Evolutionary conservation across 2,329 filamentous ascomycete genomes (phyloP).

Genomic region (Lecanosticta acicola): DNA sequence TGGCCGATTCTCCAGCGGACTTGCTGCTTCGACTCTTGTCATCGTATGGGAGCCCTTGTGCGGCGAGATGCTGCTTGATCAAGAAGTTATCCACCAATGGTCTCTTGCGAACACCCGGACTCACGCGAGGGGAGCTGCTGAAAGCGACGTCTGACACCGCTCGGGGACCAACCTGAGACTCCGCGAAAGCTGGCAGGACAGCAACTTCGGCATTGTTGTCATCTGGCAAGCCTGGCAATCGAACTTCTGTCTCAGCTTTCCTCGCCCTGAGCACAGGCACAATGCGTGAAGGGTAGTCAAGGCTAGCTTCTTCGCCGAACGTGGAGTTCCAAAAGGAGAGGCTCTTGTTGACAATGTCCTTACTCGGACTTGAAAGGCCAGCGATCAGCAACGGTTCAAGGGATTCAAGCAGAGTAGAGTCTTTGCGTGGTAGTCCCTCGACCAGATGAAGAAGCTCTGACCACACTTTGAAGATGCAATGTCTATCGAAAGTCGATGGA

Average conservation of each 20-base stretch:
- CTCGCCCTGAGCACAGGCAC: constrained; percentile 58
- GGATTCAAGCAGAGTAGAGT: constrained; percentile 51
- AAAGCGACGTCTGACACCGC: not conserved
- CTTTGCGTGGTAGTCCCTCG: constrained; percentile 53
- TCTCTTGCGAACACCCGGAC: not conserved
- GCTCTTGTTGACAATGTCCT: constrained; percentile 46
- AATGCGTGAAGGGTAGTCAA: constrained; percentile 62
- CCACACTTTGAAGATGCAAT: constrained; percentile 32
- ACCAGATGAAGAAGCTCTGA: constrained; percentile 47
- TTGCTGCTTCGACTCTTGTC: not conserved
- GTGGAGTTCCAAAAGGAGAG: constrained; percentile 64
- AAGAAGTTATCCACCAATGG: constrained; percentile 13
- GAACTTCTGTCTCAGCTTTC: constrained; percentile 49
- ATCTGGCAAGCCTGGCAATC: constrained; percentile 45
- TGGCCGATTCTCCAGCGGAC: constrained; percentile 24
- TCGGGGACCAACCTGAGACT: constrained; percentile 11
- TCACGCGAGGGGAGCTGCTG: not conserved
- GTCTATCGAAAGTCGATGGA: too few relatives aligned
- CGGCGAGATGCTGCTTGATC: constrained; percentile 21
- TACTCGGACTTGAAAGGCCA: constrained; percentile 50
- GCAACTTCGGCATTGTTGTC: constrained; percentile 34
- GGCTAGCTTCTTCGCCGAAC: constrained; percentile 54
- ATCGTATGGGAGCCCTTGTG: constrained; percentile 10
- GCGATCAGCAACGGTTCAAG: constrained; percentile 48
- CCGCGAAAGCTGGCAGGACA: constrained; percentile 24